These are phyloP conservation scores for Lachnellula arida DNA, from an alignment of 2,329 filamentous ascomycete species.

Conservation along the genomic window DNA sequence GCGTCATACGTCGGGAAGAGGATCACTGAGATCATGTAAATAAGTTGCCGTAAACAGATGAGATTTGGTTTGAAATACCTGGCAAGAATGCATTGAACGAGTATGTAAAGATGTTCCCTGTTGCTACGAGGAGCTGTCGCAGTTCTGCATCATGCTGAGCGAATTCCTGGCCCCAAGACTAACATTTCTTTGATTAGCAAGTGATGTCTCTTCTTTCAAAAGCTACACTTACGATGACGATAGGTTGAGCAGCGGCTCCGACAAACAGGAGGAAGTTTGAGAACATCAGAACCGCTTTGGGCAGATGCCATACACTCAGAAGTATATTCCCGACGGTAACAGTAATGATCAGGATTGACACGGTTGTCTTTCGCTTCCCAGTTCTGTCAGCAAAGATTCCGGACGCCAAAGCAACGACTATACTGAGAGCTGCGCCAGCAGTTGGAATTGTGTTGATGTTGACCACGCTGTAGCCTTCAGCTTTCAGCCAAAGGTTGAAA, in stretches of 20 bases:
- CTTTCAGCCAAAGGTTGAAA: constrained; percentile 9
- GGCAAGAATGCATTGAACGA: constrained; percentile 2
- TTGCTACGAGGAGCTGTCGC: constrained; percentile 7
- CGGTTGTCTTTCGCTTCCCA: not conserved
- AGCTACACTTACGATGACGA: constrained; percentile 5
- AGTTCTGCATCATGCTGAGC: constrained; percentile 1
- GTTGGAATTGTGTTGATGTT: constrained; percentile 3
- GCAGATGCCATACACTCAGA: constrained; percentile 3
- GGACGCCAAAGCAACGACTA: not conserved
- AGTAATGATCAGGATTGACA: not conserved
- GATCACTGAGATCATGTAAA: constrained; percentile 18
- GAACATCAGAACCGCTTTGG: constrained; percentile 3
- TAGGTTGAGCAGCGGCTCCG: not conserved
- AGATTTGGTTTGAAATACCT: not conserved
- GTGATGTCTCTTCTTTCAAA: too few species aligned
- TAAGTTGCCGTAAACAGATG: not conserved
- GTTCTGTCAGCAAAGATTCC: constrained; percentile 4
- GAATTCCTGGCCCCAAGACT: constrained; percentile 6
- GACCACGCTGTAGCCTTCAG: constrained; percentile 2
- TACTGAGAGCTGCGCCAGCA: not conserved
- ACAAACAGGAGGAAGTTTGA: constrained; percentile 1
- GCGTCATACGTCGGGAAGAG: constrained; percentile 34
- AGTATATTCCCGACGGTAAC: constrained; percentile 3
- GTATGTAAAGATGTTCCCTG: constrained; percentile 7
- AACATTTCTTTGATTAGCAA: too few species aligned